These are phyloP conservation scores for Retiboletus flavoniger DNA, from an alignment of 1,284 basidiomycete genomes.

Conservation along the genomic window DNA sequence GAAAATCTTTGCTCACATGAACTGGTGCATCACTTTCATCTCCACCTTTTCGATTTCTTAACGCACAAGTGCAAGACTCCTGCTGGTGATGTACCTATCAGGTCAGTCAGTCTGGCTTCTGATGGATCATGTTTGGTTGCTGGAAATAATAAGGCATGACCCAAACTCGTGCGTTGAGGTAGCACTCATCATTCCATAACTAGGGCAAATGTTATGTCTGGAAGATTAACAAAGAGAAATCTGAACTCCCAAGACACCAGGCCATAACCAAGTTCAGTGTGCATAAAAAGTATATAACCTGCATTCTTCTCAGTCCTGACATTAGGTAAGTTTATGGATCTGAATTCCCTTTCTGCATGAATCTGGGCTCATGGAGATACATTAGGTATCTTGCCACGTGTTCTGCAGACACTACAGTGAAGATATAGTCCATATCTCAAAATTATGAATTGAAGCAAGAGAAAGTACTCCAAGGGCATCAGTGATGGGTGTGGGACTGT, in stretches of 20 bases:
- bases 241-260: conserved; percentile 78
- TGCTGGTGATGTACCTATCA: conserved; percentile 93
- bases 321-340: conserved; percentile 61
- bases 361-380: conserved; percentile 11
- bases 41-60: conserved; percentile 7
- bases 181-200: conserved; percentile 22
- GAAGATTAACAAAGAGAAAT: conserved; percentile 88
- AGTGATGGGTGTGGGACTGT: conserved; percentile 99
- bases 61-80: conserved; percentile 61
- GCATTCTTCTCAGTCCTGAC: conserved; percentile 91
- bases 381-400: conserved; percentile 92
- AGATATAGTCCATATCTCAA: conserved; percentile 92
- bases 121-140: conserved; percentile 96
- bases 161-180: conserved; percentile 9
- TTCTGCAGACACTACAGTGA: conserved; percentile 96
- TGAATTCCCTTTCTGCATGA: conserved; percentile 7
- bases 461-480: conserved; percentile 89
- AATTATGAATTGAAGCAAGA: conserved; percentile 90
- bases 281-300: conserved; percentile 92
- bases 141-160: conserved; percentile 88
- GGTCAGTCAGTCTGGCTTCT: conserved; percentile 91
- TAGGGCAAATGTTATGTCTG: conserved; percentile 95
- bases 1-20: conserved; percentile 98
- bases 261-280: conserved; percentile 96
- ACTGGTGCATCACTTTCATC: conserved; percentile 58